These are phyloP conservation scores for Lathyrus tuberosus DNA, from an alignment of 306 rosid species.

Conservation along the genomic window DNA sequence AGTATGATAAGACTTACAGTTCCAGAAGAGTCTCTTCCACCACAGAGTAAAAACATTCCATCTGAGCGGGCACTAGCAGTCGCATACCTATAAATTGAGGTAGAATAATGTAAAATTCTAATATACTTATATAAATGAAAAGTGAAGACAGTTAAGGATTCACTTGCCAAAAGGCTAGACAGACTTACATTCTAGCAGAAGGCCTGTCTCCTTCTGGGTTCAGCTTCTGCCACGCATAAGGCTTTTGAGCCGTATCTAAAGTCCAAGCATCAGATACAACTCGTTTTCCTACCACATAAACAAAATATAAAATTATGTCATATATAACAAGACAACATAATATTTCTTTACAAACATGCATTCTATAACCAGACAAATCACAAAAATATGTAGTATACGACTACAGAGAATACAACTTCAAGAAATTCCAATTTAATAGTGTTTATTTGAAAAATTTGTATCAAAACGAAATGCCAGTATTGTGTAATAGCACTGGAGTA, in stretches of 20 bases:
- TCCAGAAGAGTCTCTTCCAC: slow-evolving; percentile 97
- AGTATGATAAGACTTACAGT: slow-evolving; percentile 58
- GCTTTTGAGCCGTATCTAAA: slow-evolving; percentile 97
- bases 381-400: slow-evolving; percentile 32
- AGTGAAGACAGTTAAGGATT: slow-evolving; percentile 21
- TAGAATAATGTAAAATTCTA: slow-evolving; percentile 25
- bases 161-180: slow-evolving; percentile 31
- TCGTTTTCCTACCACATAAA: slow-evolving; percentile 72
- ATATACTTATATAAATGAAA: slow-evolving; percentile 10
- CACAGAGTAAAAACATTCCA: slow-evolving; percentile 99
- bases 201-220: slow-evolving; percentile 98
- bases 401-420: slow-evolving; percentile 27
- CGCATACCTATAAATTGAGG: slow-evolving; percentile 82
- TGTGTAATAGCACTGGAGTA: slow-evolving; percentile 34
- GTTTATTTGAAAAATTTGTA: slow-evolving; percentile 6
- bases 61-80: slow-evolving; percentile 99
- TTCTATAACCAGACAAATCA: slow-evolving; percentile 36
- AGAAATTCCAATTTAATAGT: slow-evolving; percentile 10
- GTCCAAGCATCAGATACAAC: slow-evolving; percentile 94
- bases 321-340: slow-evolving; percentile 32
- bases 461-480: slow-evolving; percentile 1
- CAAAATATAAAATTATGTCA: slow-evolving; percentile 27
- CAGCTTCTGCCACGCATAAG: slow-evolving; percentile 89
- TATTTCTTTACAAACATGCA: slow-evolving; percentile 14
- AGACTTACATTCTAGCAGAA: slow-evolving; percentile 95